Conservation (phyloP, 73 alveolate species). For the Paramecium sexaurelia region DNA sequence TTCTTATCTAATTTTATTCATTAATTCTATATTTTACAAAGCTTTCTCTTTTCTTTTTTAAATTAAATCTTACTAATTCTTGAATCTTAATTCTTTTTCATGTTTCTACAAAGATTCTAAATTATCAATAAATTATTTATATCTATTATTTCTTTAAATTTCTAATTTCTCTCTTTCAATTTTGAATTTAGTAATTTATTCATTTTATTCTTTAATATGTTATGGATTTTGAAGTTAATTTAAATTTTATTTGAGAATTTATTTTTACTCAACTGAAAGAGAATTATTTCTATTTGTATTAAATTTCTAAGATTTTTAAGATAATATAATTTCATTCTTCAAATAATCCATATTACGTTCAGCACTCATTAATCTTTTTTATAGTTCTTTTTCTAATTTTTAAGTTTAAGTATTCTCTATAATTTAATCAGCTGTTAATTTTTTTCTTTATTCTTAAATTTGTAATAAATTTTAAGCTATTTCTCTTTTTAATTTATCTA, state of each 20-base stretch:
- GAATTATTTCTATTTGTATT: conserved; percentile 1
- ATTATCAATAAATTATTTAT: neutral
- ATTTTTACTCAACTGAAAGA: neutral
- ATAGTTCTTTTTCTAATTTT: neutral
- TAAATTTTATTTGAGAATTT: neutral
- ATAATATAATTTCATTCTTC: conserved; percentile 7
- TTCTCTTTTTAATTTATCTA: conserved; percentile 39
- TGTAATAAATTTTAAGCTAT: neutral
- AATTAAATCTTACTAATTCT: neutral
- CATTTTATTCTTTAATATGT: conserved; percentile 30
- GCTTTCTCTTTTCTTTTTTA: neutral
- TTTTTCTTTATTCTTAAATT: neutral
- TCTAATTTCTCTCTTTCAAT: conserved; percentile 32
- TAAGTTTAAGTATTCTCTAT: neutral
- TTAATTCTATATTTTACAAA: neutral
- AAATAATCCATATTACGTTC: neutral
- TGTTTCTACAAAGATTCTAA: neutral
- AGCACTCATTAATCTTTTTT: conserved; percentile 4
- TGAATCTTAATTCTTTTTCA: neutral
- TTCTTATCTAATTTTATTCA: conserved; percentile 36
- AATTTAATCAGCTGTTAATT: neutral
- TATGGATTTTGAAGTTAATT: neutral
- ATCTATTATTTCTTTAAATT: neutral
- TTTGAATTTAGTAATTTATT: neutral
- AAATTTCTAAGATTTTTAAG: neutral